Percentiles rank a stretch among this genome's conserved stretches.
Evolutionary conservation across 208 protist genomes (phyloP).

Genomic region (Trypanosoma rangeli): DNA sequence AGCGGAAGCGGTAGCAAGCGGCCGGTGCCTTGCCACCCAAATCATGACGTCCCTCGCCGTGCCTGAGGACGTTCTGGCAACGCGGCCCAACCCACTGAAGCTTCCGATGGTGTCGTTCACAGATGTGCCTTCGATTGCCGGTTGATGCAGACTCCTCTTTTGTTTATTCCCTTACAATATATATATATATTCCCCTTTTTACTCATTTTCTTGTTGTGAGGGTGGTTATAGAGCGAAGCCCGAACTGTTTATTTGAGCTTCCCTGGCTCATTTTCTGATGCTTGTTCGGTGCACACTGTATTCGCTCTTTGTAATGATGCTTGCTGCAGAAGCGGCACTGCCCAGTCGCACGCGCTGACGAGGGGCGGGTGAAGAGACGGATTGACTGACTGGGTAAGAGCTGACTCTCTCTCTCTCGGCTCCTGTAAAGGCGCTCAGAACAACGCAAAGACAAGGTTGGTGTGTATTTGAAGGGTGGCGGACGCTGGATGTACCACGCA

Average conservation of each 20-base stretch:
- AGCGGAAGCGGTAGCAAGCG: conserved; percentile 20
- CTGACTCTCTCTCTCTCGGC: background rate
- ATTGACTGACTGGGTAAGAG: background rate
- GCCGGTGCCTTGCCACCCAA: conserved; percentile 15
- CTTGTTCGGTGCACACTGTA: too few relatives aligned
- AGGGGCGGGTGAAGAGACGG: too few relatives aligned
- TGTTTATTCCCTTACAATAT: background rate
- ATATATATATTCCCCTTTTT: too few relatives aligned
- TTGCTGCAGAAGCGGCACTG: too few relatives aligned
- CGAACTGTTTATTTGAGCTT: too few relatives aligned
- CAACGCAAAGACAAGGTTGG: too few relatives aligned
- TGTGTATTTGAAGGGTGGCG: too few relatives aligned
- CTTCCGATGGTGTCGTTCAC: conserved; percentile 33
- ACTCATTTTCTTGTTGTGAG: too few relatives aligned
- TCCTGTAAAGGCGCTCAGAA: background rate
- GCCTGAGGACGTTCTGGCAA: conserved; percentile 53
- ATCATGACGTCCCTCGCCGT: conserved; percentile 64
- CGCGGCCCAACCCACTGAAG: conserved; percentile 35
- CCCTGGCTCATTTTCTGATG: too few relatives aligned
- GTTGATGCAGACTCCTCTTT: background rate
- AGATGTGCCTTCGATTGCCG: conserved; percentile 22
- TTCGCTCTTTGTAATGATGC: too few relatives aligned
- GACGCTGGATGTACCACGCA: too few relatives aligned
- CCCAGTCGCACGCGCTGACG: background rate
- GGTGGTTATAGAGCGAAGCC: too few relatives aligned